Base-by-base conservation (phyloP, 768 basidiomycete species). In the Paxillus rubicundulus region DNA sequence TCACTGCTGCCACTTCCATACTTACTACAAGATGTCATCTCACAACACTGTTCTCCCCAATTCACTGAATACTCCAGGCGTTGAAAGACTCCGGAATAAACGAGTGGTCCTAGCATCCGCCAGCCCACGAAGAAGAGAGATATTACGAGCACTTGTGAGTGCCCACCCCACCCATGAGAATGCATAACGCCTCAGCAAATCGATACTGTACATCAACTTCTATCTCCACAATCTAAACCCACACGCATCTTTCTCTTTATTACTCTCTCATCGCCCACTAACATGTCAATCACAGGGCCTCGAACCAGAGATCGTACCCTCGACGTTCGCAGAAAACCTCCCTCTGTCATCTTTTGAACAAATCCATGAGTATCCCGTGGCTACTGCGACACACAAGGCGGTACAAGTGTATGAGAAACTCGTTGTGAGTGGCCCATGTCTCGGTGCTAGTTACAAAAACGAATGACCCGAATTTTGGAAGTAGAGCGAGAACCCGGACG, bases 381-480 rank as follows among this genome's bases (percentile, higher is more conserved):
- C 87, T 5, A 93, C 87, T 0, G 87, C 87, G 10, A 80, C 77
- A 2, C 81, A 87, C 59, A 89, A 90, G 79, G 95, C 83, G 27
- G 84, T 87, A 37, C 90, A 94, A 67, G 95, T 92, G 18, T 94
- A 94, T 63, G 82, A 87, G 68, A 74, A 84, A n/a, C 74, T 93
- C n/a, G 84, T 90, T 45, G 80, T 85, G 59, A 61, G 82, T 70
- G 1, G 44, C 28, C 28, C 32, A 0, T 45, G 4, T 36, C 48
- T 21, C 45, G 40, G 34, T 38, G 30, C 36, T 21, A 33, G 21
- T 7, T 18, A 21, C 20, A 33, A 3, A 16, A 4, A 20, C 6
- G 10, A 2, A 33, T 18, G 42, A 17, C 30, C 30, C 28, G 49
- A 43, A 36, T 32, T 32, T 21, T 49, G 36, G 53, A 47, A 61